phyloP scores from a whole-genome alignment of 306 rosid species.

The Ziziphus jujuba region DNA sequence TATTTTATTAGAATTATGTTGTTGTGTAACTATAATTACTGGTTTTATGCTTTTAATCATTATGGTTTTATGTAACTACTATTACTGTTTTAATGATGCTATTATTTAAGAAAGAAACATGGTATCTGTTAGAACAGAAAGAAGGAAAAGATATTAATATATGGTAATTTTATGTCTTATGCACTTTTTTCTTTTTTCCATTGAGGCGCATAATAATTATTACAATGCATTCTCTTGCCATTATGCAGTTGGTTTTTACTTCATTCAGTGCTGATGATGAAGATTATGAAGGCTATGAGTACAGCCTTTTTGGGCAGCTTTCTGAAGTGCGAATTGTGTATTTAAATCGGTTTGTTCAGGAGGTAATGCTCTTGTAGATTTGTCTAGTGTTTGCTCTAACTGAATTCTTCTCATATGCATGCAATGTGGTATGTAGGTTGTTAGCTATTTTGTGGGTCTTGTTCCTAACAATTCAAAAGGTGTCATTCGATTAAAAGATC shows the following conservation, averaged over 20 bases:
- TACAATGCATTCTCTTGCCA: slow-evolving; percentile 25
- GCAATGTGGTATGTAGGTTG: slow-evolving; percentile 53
- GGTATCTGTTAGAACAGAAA: too few species aligned
- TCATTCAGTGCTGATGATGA: slow-evolving; percentile 78
- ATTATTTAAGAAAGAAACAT: too few species aligned
- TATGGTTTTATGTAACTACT: too few species aligned
- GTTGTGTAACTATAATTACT: too few species aligned
- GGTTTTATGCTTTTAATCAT: too few species aligned
- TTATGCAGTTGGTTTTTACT: slow-evolving; percentile 75
- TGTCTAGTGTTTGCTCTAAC: slow-evolving; percentile 1
- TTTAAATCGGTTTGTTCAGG: slow-evolving; percentile 91
- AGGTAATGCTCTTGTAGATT: slow-evolving; percentile 50
- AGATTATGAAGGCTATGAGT: slow-evolving; percentile 89
- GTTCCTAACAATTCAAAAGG: slow-evolving; percentile 76
- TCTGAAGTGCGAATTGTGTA: slow-evolving; percentile 95
- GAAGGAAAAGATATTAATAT: too few species aligned
- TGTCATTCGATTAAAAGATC: slow-evolving; percentile 75
- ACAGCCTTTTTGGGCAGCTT: slow-evolving; percentile 83
- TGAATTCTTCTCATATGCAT: slow-evolving; percentile 12
- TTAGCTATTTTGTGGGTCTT: slow-evolving; percentile 91
- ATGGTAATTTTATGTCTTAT: not conserved
- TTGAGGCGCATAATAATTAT: slow-evolving; percentile 2
- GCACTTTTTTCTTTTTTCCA: slow-evolving; percentile 4
- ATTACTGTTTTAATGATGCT: too few species aligned
- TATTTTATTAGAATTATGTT: too few species aligned